Evolutionary conservation across 2,329 filamentous ascomycete species (phyloP).

Genomic region (Ophiostoma quercus): DNA sequence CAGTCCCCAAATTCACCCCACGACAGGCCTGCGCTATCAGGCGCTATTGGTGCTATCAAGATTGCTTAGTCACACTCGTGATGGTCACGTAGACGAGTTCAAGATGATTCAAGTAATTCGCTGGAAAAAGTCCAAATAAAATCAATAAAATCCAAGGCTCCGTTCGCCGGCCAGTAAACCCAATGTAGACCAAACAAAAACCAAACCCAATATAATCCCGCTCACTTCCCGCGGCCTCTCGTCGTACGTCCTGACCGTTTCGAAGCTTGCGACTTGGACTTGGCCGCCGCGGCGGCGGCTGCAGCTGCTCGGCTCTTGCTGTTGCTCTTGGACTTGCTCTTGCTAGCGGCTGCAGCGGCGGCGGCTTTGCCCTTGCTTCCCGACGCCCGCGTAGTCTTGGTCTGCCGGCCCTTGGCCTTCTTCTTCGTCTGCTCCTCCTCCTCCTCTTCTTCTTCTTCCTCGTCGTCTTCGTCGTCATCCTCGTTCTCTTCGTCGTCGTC

Average conservation of each 20-base stretch:
- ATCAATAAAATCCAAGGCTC: neutral
- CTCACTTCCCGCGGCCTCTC: slow-evolving; percentile 9
- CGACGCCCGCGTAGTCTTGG: slow-evolving; percentile 23
- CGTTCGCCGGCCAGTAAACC: neutral
- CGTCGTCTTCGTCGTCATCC: slow-evolving; percentile 19
- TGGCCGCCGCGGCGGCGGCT: neutral
- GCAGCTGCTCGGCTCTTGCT: neutral
- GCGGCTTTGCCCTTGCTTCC: slow-evolving; percentile 3
- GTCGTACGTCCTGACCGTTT: slow-evolving; percentile 4
- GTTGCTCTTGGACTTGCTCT: neutral
- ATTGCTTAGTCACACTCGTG: neutral
- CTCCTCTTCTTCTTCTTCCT: slow-evolving; percentile 18
- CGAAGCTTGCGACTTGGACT: neutral
- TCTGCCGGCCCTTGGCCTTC: slow-evolving; percentile 21
- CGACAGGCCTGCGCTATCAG: neutral
- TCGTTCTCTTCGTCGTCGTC: neutral
- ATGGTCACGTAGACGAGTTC: neutral
- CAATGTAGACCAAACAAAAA: neutral
- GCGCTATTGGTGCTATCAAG: neutral
- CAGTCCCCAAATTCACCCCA: neutral
- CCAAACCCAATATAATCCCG: neutral
- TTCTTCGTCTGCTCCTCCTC: slow-evolving; percentile 11
- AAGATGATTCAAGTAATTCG: too few relatives aligned
- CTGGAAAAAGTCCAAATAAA: neutral
- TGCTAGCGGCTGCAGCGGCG: neutral